phyloP scores from a whole-genome alignment of 176 grass and related monocot species.

The Pharus latifolius region DNA sequence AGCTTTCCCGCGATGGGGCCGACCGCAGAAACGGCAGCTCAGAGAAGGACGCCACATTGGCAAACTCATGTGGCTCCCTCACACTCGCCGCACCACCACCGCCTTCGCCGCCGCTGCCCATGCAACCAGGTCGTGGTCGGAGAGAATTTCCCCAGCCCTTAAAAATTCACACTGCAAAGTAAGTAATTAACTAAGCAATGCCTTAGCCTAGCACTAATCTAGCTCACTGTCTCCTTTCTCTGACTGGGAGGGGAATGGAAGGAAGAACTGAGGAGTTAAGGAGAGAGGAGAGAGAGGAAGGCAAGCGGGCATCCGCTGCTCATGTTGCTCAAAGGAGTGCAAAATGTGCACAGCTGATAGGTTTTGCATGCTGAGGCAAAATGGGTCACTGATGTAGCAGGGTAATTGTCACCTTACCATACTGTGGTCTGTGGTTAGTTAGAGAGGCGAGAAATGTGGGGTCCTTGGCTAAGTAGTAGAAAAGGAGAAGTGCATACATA shows the following conservation, averaged over 20 bases:
- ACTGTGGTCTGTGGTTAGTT: constrained; percentile 35
- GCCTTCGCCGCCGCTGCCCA: constrained; percentile 16
- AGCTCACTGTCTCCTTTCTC: background rate
- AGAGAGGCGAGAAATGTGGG: constrained; percentile 19
- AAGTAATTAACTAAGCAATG: background rate
- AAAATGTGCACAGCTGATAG: constrained; percentile 35
- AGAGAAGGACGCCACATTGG: constrained; percentile 68
- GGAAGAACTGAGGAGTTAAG: background rate
- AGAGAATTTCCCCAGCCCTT: background rate
- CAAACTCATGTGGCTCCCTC: constrained; percentile 54
- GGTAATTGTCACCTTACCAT: constrained; percentile 59
- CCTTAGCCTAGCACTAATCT: constrained; percentile 1
- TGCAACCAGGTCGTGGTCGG: constrained; percentile 9
- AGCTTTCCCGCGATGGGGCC: constrained; percentile 26
- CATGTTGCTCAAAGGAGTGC: constrained; percentile 25
- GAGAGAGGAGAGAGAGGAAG: constrained; percentile 11
- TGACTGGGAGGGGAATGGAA: background rate
- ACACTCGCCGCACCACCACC: constrained; percentile 20
- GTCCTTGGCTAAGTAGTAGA: background rate
- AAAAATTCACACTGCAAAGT: background rate
- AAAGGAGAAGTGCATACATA: constrained; percentile 9
- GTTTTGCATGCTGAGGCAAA: constrained; percentile 39
- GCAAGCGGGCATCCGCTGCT: background rate
- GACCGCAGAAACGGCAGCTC: constrained; percentile 73
- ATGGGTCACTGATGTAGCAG: constrained; percentile 33